These are phyloP conservation scores for Zancudomyces culisetae DNA, from an alignment of 371 early-diverging fungal genomes.

Conservation along the genomic window DNA sequence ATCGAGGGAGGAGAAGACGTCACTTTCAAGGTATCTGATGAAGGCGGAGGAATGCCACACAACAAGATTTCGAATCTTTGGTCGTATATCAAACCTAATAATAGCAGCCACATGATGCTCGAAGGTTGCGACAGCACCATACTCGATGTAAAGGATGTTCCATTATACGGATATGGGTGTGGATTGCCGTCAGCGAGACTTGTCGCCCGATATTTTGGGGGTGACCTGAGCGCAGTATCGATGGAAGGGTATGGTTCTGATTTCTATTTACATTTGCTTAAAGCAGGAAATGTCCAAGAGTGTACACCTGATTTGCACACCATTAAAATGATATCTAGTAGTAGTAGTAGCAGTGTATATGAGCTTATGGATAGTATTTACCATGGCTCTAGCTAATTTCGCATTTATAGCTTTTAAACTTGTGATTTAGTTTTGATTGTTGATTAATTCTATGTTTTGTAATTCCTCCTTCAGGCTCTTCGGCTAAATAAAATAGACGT, in stretches of 20 bases:
- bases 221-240: slow-evolving; percentile 43
- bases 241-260: slow-evolving; percentile 59
- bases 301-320: slow-evolving; percentile 9
- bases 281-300: slow-evolving; percentile 21
- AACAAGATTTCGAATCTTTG: slow-evolving; percentile 27
- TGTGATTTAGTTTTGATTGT: slow-evolving; percentile 16
- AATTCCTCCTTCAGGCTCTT: slow-evolving; percentile 11
- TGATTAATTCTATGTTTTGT: slow-evolving; percentile 11
- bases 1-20: slow-evolving; percentile 39
- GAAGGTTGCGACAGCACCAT: slow-evolving; percentile 12
- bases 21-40: slow-evolving; percentile 35
- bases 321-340: neutral
- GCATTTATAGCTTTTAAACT: slow-evolving; percentile 15
- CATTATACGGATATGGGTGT: slow-evolving; percentile 28
- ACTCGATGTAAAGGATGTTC: slow-evolving; percentile 17
- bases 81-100: slow-evolving; percentile 25
- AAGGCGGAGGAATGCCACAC: slow-evolving; percentile 35
- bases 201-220: slow-evolving; percentile 49
- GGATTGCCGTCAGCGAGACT: slow-evolving; percentile 25
- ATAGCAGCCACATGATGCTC: slow-evolving; percentile 27
- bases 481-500: slow-evolving; percentile 14
- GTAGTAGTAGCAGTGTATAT: neutral
- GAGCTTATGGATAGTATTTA: slow-evolving; percentile 1
- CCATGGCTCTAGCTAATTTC: neutral
- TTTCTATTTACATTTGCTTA: slow-evolving; percentile 45